Conservation (phyloP, 1,139 yeast genomes). For the Taphrina populina region DNA sequence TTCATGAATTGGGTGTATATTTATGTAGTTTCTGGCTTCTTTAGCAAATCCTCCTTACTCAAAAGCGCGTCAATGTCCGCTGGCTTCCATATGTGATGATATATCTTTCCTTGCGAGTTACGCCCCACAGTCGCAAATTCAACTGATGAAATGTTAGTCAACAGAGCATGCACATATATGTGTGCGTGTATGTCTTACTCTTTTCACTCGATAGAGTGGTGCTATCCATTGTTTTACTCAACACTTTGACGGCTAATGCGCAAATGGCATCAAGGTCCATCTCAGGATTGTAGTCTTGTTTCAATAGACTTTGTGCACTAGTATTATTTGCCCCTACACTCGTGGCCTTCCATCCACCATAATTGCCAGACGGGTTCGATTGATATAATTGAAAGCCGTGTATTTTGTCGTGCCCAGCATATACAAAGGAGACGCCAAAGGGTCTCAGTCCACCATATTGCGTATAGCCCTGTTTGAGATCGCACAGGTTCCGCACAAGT, state of each 20-base stretch:
- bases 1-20: too few relatives aligned
- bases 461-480: constrained; percentile 95
- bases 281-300: constrained; percentile 90
- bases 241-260: constrained; percentile 83
- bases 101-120: constrained; percentile 53
- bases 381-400: constrained; percentile 90
- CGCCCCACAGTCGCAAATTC: constrained; percentile 80
- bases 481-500: constrained; percentile 84
- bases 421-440: constrained; percentile 92
- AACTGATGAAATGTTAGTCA: constrained; percentile 44
- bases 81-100: constrained; percentile 76
- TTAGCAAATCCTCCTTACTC: constrained; percentile 51
- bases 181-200: constrained; percentile 36
- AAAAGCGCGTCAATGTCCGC: constrained; percentile 71
- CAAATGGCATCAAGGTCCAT: constrained; percentile 74
- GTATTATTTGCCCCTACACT: constrained; percentile 95
- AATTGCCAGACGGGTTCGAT: constrained; percentile 95
- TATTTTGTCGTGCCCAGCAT: constrained; percentile 92
- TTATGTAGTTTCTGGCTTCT: constrained; percentile 23
- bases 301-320: constrained; percentile 91
- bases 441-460: constrained; percentile 97
- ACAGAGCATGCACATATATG: not conserved
- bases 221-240: constrained; percentile 91
- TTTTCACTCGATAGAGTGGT: constrained; percentile 82
- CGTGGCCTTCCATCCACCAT: constrained; percentile 98